These are phyloP conservation scores for Fusarium domesticum DNA, from an alignment of 2,329 filamentous ascomycete genomes.

Conservation along the genomic window DNA sequence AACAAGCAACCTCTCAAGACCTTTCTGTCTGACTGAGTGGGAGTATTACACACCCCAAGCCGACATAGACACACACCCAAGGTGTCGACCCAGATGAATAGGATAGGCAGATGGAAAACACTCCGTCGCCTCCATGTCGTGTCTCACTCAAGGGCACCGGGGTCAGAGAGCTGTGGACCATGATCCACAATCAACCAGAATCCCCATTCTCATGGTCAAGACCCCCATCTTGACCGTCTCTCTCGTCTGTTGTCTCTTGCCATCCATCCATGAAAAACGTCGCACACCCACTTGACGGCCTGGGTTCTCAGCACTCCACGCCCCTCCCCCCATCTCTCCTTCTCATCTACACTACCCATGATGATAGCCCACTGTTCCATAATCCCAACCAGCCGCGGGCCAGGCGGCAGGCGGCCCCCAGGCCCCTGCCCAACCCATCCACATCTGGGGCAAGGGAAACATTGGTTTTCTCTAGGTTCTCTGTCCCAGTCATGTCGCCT, in stretches of 20 bases:
- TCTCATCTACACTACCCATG: not conserved
- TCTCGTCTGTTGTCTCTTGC: conserved; percentile 3
- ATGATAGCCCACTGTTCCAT: conserved; percentile 4
- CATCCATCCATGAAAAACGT: conserved; percentile 15
- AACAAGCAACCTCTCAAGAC: not conserved
- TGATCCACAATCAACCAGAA: conserved; percentile 25
- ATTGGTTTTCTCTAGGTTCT: too few relatives aligned
- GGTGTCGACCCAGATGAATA: conserved; percentile 30
- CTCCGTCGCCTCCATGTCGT: conserved; percentile 41
- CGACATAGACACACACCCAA: conserved; percentile 37
- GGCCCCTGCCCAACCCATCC: conserved; percentile 22
- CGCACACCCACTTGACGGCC: too few relatives aligned
- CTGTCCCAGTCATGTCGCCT: too few relatives aligned
- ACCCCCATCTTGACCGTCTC: conserved; percentile 7
- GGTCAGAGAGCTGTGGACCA: conserved; percentile 34
- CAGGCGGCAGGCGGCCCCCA: conserved; percentile 30
- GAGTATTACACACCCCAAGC: too few relatives aligned
- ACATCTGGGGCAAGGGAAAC: conserved; percentile 33
- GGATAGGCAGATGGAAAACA: conserved; percentile 29
- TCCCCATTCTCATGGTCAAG: conserved; percentile 25
- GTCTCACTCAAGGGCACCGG: conserved; percentile 49
- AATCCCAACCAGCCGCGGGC: conserved; percentile 24
- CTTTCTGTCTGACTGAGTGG: too few relatives aligned
- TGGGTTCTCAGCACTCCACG: too few relatives aligned
- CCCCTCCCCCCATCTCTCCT: conserved; percentile 3